Base-by-base conservation (phyloP, 2,329 filamentous ascomycete genomes). In the Tolypocladium album region DNA sequence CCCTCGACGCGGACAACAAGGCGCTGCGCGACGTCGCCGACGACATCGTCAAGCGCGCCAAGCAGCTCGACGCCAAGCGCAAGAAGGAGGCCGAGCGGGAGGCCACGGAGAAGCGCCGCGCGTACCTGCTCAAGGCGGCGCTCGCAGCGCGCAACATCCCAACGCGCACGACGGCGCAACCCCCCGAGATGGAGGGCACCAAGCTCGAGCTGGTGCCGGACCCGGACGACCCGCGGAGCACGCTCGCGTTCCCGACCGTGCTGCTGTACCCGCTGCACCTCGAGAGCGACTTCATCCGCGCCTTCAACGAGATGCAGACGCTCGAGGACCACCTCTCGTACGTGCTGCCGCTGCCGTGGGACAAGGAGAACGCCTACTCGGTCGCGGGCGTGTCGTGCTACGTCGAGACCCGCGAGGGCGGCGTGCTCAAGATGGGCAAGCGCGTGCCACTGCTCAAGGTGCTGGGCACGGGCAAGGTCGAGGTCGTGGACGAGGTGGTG, bases 211-310 rank as follows among this genome's bases (percentile, higher is more conserved):
- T 97, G 7, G 80, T 82, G 12, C 88, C 87, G 2, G 86, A 95
- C 68, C 83, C 88, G 22, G 77, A 89, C 34, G 89, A 94, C 64
- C 84, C 90, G 6, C 80, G 81, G 31, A 92, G 88, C 65, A 79
- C 81, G 0, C 79, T 99, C 1, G 79, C 79, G 3, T 90, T 97
- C 68, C 94, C 94, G 0, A 81, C 88, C 0, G 80, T 97, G 62
- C 76, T 99, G 59, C 79, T 99, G 60, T 99, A 99, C 72, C 93
- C 94, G 6, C 78, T 88, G 64, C 81, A 90, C 62, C 80, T 88
- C 55, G 87, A 97, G 77, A 89, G 86, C 1, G 94, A 99, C 73
- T 94, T 99, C 67, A 83, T 99, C 74, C 96, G 96, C 77, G 84
- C 84, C 0, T 94, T 96, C 67, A 80, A 81, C 58, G 94, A 97